Evolutionary conservation across 441 rosid genomes (phyloP).

Genomic region (Adansonia madagascariensis): DNA sequence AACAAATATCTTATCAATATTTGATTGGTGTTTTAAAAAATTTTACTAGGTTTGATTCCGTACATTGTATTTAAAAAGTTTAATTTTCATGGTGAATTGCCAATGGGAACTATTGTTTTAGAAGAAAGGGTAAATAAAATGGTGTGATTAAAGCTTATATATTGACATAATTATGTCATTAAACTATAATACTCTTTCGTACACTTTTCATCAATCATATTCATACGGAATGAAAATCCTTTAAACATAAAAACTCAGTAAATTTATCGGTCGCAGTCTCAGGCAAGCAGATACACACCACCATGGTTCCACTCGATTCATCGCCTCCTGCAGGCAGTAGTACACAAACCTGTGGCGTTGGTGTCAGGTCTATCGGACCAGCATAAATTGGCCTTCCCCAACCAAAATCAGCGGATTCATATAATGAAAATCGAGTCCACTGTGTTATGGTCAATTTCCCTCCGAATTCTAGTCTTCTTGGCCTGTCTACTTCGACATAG

Average conservation of each 20-base stretch:
- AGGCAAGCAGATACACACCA: constrained; percentile 85
- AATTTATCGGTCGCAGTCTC: constrained; percentile 55
- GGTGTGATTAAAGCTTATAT: no score
- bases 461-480: constrained; percentile 77
- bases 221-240: constrained; percentile 1
- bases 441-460: constrained; percentile 87
- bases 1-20: no score
- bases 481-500: constrained; percentile 66
- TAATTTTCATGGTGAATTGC: neutral
- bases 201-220: neutral
- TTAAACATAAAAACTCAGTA: constrained; percentile 46
- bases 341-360: constrained; percentile 89
- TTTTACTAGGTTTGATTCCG: no score
- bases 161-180: neutral
- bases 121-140: no score
- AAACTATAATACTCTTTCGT: neutral
- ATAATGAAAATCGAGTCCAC: constrained; percentile 83
- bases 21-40: no score
- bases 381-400: constrained; percentile 85
- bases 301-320: constrained; percentile 56
- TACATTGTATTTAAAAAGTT: no score
- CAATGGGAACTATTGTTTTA: neutral
- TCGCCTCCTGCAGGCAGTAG: constrained; percentile 69
- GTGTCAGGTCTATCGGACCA: constrained; percentile 84
- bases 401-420: constrained; percentile 85